phyloP scores from a whole-genome alignment of 352 stramenopile genomes.

The Globisporangium uncinulatum region DNA sequence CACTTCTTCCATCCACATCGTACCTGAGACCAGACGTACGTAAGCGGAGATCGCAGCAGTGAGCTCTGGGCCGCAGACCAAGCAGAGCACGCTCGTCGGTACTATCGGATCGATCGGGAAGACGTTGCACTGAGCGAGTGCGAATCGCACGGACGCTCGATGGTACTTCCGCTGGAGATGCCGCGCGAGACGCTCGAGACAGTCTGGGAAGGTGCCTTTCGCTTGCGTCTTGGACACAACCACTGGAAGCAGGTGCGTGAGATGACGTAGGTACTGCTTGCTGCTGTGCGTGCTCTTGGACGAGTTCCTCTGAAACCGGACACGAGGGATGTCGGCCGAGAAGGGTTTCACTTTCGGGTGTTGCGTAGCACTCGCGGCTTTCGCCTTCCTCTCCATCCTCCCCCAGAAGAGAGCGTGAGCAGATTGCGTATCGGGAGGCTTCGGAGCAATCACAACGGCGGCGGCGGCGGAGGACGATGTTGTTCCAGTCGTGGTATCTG shows the following conservation, averaged over 20 bases:
- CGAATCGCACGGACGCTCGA: constrained; percentile 44
- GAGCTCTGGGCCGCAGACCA: constrained; percentile 31
- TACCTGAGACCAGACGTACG: constrained; percentile 21
- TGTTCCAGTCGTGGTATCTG: not conserved
- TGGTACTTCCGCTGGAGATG: constrained; percentile 35
- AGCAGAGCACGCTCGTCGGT: constrained; percentile 20
- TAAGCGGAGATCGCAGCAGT: constrained; percentile 31
- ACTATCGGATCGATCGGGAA: constrained; percentile 29
- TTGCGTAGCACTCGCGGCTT: not conserved
- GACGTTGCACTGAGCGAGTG: constrained; percentile 40
- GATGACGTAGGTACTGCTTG: constrained; percentile 22
- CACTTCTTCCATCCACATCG: not conserved
- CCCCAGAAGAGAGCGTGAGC: constrained; percentile 36
- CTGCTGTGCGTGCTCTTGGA: constrained; percentile 27
- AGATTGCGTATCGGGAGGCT: constrained; percentile 21
- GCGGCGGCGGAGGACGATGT: not conserved
- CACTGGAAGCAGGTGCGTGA: constrained; percentile 22
- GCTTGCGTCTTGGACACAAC: constrained; percentile 6
- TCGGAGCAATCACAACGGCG: not conserved
- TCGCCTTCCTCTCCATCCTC: constrained; percentile 19
- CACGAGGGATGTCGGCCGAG: constrained; percentile 13
- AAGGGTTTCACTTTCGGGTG: constrained; percentile 16
- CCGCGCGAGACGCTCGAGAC: constrained; percentile 29
- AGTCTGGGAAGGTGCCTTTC: constrained; percentile 16
- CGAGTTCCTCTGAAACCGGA: constrained; percentile 23